phyloP scores from a whole-genome alignment of 2,329 filamentous ascomycete genomes.

The Botrytis hyacinthi region DNA sequence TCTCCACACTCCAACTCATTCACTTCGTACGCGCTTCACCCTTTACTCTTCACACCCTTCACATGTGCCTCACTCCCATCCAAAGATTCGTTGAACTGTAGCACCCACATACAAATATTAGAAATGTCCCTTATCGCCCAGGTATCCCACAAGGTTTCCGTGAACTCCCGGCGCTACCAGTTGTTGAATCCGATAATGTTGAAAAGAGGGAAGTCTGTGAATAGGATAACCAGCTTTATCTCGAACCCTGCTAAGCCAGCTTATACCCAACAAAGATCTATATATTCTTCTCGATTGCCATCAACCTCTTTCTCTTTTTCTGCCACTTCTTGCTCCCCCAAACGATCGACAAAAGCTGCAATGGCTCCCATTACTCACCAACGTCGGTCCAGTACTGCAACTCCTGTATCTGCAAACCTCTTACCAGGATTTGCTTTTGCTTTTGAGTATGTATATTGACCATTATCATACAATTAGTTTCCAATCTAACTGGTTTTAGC shows the following conservation, averaged over 20 bases:
- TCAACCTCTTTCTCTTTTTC: not conserved
- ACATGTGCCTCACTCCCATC: not conserved
- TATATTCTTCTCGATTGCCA: conserved; percentile 3
- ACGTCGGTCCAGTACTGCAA: conserved; percentile 14
- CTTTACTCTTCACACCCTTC: not conserved
- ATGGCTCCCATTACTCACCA: conserved; percentile 11
- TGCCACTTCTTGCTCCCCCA: not conserved
- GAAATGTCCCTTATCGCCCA: conserved; percentile 14
- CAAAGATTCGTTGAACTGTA: conserved; percentile 1
- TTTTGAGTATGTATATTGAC: conserved; percentile 48
- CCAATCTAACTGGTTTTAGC: conserved; percentile 26
- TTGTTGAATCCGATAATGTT: not conserved
- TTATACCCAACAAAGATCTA: conserved; percentile 2
- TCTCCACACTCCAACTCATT: conserved; percentile 3
- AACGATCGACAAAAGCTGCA: not conserved
- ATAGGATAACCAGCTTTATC: conserved; percentile 1
- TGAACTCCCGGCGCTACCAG: conserved; percentile 7
- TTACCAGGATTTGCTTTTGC: conserved; percentile 51
- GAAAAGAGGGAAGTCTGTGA: not conserved
- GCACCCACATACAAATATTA: not conserved
- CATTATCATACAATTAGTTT: not conserved
- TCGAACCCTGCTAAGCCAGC: not conserved
- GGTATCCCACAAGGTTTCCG: not conserved
- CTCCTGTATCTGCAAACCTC: not conserved
- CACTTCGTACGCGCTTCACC: not conserved